Conservation (phyloP, 768 basidiomycete species). For the Xerocomus spinulosus region DNA sequence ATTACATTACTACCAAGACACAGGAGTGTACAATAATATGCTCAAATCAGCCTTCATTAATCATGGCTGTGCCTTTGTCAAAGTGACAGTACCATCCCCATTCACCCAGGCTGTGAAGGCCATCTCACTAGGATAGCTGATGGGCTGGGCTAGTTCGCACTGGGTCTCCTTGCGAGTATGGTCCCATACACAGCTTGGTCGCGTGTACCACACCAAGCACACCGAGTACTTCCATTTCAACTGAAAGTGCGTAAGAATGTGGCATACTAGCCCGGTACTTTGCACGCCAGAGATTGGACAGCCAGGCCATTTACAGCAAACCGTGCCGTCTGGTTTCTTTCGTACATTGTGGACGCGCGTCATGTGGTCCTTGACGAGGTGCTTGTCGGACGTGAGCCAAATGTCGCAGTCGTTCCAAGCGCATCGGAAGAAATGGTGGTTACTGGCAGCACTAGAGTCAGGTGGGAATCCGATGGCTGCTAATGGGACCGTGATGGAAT, state of each 20-base stretch:
- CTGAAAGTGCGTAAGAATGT: conserved; percentile 15
- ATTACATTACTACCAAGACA: conserved; percentile 11
- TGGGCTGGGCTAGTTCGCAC: conserved; percentile 2
- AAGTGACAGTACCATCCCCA: conserved; percentile 10
- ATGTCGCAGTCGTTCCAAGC: conserved; percentile 11
- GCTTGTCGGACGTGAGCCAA: conserved; percentile 19
- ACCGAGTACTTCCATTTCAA: conserved; percentile 18
- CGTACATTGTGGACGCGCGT: conserved; percentile 3
- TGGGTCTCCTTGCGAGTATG: conserved; percentile 5
- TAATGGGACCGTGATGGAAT: conserved; percentile 2
- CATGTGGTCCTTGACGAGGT: conserved; percentile 14
- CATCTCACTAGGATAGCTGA: conserved; percentile 12
- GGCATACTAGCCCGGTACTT: conserved; percentile 10
- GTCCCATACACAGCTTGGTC: conserved; percentile 11
- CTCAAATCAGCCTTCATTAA: neutral
- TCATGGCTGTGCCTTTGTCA: conserved; percentile 14
- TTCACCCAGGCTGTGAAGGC: conserved; percentile 9
- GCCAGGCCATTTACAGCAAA: conserved; percentile 10
- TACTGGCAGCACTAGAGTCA: no score
- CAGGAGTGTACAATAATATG: neutral
- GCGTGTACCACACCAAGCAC: conserved; percentile 10
- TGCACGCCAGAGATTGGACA: conserved; percentile 9
- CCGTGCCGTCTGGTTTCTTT: neutral
- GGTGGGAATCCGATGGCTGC: conserved; percentile 7
- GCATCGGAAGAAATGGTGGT: conserved; percentile 15